Base-by-base conservation (phyloP, 495 filamentous ascomycete species). In the Pyrenula aspistea region DNA sequence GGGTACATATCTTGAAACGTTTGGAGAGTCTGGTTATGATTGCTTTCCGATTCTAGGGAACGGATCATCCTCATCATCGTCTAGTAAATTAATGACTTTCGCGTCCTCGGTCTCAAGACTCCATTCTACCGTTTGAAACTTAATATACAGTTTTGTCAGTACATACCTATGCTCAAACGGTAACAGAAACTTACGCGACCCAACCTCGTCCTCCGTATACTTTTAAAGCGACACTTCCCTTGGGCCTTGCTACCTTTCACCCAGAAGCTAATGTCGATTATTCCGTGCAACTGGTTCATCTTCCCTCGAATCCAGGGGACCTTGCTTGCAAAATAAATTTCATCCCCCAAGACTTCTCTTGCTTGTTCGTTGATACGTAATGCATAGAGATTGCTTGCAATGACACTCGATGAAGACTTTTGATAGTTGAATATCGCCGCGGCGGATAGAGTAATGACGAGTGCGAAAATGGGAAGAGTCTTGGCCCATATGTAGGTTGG, bases 401-500 rank as follows among this genome's bases (percentile, higher is more conserved):
- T 89, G 12, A 96, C 83, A 55, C 85, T 86, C 19, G 82, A 87
- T 1, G 86, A 88, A 1, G 82, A 79, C 66, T 96, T 96, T 64
- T 98, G 92, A 78, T 98, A 97, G 76, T 98, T 98, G 85, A 98
- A 97, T 68, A 95, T 93, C 49, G 83, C 88, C 42, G 93, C 73
- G 58, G 85, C 82, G 53, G 82, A 83, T 20, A 74, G 74, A 25
- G 79, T 79, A 54, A 92, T 75, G 51, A 83, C 69, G 48, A 75
- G 57, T 1, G 77, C 60, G 64, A 85, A 86, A 49, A 85, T 65
- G 2, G 83, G 83, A 2, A 84, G 59, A 0, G 80, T 82, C 10
- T 67, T 64, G 10, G 20, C 8, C 50, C 50, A 52, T 52, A 24
- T 21, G 8, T 20, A 57, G 71, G 63, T 24, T 67, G 60, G 42